Base-by-base conservation (phyloP, 2,329 filamentous ascomycete species). In the Eurotiales sp. region DNA sequence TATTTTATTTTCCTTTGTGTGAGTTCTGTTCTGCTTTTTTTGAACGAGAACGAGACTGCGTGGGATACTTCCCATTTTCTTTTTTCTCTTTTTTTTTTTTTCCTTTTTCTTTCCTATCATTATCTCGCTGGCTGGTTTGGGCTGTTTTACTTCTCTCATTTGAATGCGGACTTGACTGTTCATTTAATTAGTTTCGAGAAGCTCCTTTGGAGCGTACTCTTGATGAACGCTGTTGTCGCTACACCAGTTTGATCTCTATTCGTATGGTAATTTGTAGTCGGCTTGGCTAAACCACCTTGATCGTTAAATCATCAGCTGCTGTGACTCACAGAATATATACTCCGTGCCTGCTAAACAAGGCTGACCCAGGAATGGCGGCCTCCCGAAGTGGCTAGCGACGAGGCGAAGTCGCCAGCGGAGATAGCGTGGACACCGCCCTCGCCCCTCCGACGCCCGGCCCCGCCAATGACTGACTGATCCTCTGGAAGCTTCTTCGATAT, bases 401-500 rank as follows among this genome's bases (percentile, higher is more conserved):
- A 47, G 36, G 17, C 14, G 36, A 37, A 23, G 44, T 21, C 43
- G 23, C 15, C 25, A n/a, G 25, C 29, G 42, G 42, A 34, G 42
- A 45, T 45, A 34, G 17, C 25, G 27, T n/a, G 14, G 23, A 45
- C 51, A 53, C 51, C 51, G 51, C 51, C 51, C 45, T 49, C 46
- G 46, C 46, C 45, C 45, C 41, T 44, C 37, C 50, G 30, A 41
- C 22, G 12, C 37, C 37, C 36, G 50, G 36, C 27, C 50, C 50
- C 43, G 15, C 44, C 50, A 52, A 52, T 52, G 44, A 47, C 36
- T 37, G 14, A 15, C n/a, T 32, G 22, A 39, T 14, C 30, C 32
- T 53, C 51, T 40, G 42, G 51, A 53, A 53, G 51, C 46, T 53
- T 53, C 51, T 48, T 46, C 39, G 40, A 44, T 47, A 52, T 46